Conservation (phyloP, 441 rosid genomes). For the Euphorbia corollata region DNA sequence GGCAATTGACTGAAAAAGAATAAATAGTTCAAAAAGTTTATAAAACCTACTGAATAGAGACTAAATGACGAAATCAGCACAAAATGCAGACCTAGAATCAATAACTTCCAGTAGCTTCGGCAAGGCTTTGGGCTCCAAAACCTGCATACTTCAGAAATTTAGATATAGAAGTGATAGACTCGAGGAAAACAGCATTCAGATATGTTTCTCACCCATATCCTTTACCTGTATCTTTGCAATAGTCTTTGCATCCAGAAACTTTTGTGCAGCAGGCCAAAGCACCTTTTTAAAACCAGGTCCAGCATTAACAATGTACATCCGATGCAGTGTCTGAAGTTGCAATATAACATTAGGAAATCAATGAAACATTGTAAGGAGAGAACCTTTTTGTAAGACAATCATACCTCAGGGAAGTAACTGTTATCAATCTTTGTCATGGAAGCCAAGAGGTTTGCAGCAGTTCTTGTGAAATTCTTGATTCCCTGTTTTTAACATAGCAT, state of each 20-base stretch:
- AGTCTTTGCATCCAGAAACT: slow-evolving; percentile 81
- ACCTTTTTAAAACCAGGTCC: slow-evolving; percentile 90
- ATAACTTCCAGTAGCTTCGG: slow-evolving; percentile 67
- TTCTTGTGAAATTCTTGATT: slow-evolving; percentile 73
- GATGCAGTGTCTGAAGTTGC: slow-evolving; percentile 61
- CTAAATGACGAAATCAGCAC: slow-evolving; percentile 10
- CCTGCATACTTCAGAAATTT: slow-evolving; percentile 41
- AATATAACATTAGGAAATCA: slow-evolving; percentile 19
- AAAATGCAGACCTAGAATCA: slow-evolving; percentile 57
- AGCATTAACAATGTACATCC: slow-evolving; percentile 87
- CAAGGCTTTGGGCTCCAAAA: slow-evolving; percentile 73
- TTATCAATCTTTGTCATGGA: slow-evolving; percentile 74
- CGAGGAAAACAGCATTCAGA: slow-evolving; percentile 12
- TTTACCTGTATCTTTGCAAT: slow-evolving; percentile 75
- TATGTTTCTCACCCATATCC: slow-evolving; percentile 17
- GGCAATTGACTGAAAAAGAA: slow-evolving; percentile 77
- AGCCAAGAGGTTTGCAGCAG: slow-evolving; percentile 78
- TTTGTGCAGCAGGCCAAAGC: slow-evolving; percentile 99
- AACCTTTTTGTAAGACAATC: slow-evolving; percentile 11
- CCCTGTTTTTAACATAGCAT: slow-evolving; percentile 47
- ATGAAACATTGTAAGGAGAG: slow-evolving; percentile 13
- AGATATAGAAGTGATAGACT: slow-evolving; percentile 4
- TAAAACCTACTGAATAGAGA: background rate
- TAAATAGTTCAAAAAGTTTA: slow-evolving; percentile 12
- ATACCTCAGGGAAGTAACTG: slow-evolving; percentile 95